Percentiles rank a stretch among this genome's conserved stretches.
phyloP scores from a whole-genome alignment of 305 asterid species.

The Solanum aculeatissimum region DNA sequence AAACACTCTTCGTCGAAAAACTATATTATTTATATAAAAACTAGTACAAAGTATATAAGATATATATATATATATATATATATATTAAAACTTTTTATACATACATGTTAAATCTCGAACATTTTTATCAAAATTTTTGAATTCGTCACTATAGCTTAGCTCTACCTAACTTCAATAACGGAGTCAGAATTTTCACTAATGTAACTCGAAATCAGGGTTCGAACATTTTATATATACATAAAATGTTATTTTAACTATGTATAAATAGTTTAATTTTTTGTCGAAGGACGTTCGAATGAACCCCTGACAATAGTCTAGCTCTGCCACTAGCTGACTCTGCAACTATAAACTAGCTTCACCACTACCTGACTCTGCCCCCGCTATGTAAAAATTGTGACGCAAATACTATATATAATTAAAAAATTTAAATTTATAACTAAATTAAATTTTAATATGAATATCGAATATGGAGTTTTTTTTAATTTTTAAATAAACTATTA shows the following conservation, averaged over 20 bases:
- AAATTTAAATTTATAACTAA: background rate
- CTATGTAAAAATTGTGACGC: background rate
- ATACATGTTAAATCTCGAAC: too few relatives aligned
- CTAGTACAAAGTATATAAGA: background rate
- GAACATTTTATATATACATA: too few relatives aligned
- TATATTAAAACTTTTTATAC: too few relatives aligned
- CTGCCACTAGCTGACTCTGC: too few relatives aligned
- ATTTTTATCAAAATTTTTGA: background rate
- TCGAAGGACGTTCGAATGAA: too few relatives aligned
- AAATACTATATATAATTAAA: background rate
- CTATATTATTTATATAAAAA: background rate
- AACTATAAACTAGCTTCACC: too few relatives aligned
- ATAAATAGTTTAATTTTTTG: too few relatives aligned
- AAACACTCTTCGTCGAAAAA: background rate
- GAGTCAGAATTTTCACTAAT: too few relatives aligned
- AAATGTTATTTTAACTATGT: too few relatives aligned
- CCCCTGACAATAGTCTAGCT: too few relatives aligned
- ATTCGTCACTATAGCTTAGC: background rate
- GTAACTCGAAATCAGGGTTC: too few relatives aligned
- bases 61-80: too few relatives aligned
- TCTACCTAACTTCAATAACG: rapidly evolving
- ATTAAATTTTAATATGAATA: background rate
- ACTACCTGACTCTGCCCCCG: background rate
- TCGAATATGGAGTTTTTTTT: background rate
- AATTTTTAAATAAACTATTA: background rate